phyloP scores from a whole-genome alignment of 352 stramenopile species.

The Phytophthora pistaciae region DNA sequence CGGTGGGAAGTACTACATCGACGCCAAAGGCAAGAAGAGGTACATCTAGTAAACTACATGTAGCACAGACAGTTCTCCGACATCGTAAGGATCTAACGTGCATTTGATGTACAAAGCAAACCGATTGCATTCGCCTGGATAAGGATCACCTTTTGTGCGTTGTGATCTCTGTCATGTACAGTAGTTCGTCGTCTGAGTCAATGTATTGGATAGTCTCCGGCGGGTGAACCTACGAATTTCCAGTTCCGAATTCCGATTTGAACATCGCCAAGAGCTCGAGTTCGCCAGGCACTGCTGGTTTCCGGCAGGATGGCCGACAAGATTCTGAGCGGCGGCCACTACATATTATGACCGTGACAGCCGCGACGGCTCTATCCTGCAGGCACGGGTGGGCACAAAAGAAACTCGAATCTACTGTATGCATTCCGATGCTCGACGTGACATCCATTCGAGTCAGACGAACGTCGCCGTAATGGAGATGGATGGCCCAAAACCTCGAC shows the following conservation, averaged over 20 bases:
- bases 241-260: neutral
- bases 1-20: neutral
- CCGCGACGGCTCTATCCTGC: slow-evolving; percentile 20
- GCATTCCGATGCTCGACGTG: neutral
- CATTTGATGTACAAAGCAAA: neutral
- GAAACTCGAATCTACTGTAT: slow-evolving; percentile 21
- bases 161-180: neutral
- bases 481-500: neutral
- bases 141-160: neutral
- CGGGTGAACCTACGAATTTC: neutral
- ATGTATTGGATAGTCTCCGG: neutral
- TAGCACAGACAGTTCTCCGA: too few relatives aligned
- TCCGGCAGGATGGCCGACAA: slow-evolving; percentile 17
- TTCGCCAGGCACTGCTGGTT: slow-evolving; percentile 26
- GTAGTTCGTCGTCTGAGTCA: neutral
- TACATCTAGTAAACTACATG: neutral
- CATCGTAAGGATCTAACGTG: too few relatives aligned
- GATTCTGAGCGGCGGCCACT: slow-evolving; percentile 14
- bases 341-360: slow-evolving; percentile 6
- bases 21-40: neutral
- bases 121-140: neutral
- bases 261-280: slow-evolving; percentile 1
- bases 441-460: slow-evolving; percentile 16
- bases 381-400: slow-evolving; percentile 30
- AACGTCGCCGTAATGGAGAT: neutral